A percentile compares a stretch with the other conserved stretches of the same genome.
Evolutionary conservation across 768 basidiomycete genomes (phyloP).

Genomic region (Agaricus subrufescens): DNA sequence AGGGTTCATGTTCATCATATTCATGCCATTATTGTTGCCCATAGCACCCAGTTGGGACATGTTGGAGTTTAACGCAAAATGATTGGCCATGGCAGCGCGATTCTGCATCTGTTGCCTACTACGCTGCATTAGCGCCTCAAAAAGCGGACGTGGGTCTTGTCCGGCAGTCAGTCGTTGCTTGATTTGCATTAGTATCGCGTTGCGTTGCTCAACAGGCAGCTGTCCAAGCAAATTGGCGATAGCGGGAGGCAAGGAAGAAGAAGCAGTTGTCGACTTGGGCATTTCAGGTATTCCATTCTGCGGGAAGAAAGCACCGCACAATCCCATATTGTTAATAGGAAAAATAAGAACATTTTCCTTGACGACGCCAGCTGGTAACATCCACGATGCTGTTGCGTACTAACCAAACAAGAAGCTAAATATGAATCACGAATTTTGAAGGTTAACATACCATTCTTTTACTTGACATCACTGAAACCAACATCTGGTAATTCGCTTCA

Average conservation of each 20-base stretch:
- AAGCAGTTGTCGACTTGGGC: slow-evolving; percentile 23
- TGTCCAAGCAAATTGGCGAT: slow-evolving; percentile 17
- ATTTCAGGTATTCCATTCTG: slow-evolving; percentile 48
- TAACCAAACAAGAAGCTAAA: slow-evolving; percentile 15
- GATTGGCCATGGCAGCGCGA: slow-evolving; percentile 7
- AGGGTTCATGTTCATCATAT: slow-evolving; percentile 12
- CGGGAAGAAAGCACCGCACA: slow-evolving; percentile 50
- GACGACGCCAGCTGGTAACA: slow-evolving; percentile 33
- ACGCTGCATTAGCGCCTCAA: slow-evolving; percentile 14
- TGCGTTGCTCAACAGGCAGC: slow-evolving; percentile 22
- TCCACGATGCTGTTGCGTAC: slow-evolving; percentile 53
- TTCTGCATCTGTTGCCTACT: slow-evolving; percentile 18
- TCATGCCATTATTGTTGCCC: slow-evolving; percentile 1
- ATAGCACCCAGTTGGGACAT: background rate
- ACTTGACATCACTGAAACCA: slow-evolving; percentile 36
- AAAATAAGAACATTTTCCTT: slow-evolving; percentile 48
- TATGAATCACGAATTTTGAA: background rate
- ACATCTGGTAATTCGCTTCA: slow-evolving; percentile 33
- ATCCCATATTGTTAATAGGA: slow-evolving; percentile 20
- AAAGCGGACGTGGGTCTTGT: slow-evolving; percentile 4
- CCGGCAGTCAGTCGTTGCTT: slow-evolving; percentile 7
- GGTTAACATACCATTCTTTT: slow-evolving; percentile 40
- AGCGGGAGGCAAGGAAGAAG: slow-evolving; percentile 12
- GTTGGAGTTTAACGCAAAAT: slow-evolving; percentile 1
- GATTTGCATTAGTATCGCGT: slow-evolving; percentile 15